phyloP scores from a whole-genome alignment of 2,329 filamentous ascomycete genomes.

The Aspergillus terreus region DNA sequence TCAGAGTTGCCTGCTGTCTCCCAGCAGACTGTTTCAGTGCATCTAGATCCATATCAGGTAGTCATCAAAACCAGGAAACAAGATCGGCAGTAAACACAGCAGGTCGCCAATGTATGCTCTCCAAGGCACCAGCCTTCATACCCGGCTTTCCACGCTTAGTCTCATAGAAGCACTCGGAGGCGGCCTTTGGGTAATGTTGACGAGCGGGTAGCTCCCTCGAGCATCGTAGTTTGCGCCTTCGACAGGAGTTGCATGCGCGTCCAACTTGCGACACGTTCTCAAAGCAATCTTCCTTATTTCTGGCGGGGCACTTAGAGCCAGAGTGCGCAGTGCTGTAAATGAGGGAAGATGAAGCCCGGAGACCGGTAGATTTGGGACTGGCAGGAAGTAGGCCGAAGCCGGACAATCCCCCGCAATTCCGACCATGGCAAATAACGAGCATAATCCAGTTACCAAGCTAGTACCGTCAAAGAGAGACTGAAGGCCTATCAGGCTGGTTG shows the following conservation, averaged over 20 bases:
- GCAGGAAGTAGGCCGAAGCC: background rate
- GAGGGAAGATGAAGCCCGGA: background rate
- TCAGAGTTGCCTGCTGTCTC: background rate
- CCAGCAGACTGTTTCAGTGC: constrained; percentile 9
- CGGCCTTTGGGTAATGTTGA: constrained; percentile 23
- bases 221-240: constrained; percentile 33
- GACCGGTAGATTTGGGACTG: background rate
- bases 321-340: background rate
- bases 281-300: background rate
- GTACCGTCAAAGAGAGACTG: no score
- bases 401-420: background rate
- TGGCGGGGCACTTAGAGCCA: background rate
- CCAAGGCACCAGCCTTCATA: constrained; percentile 37
- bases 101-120: constrained; percentile 31
- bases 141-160: constrained; percentile 34
- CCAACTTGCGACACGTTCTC: background rate
- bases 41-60: background rate
- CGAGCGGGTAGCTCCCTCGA: constrained; percentile 33
- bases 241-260: constrained; percentile 31
- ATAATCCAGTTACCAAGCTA: no score
- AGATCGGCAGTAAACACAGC: constrained; percentile 19
- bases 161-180: constrained; percentile 28
- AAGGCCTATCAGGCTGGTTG: no score
- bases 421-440: no score
- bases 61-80: background rate